Percentiles rank a stretch among this genome's conserved stretches.
Evolutionary conservation across 2,329 filamentous ascomycete species (phyloP).

Genomic region (Beauveria bassiana): DNA sequence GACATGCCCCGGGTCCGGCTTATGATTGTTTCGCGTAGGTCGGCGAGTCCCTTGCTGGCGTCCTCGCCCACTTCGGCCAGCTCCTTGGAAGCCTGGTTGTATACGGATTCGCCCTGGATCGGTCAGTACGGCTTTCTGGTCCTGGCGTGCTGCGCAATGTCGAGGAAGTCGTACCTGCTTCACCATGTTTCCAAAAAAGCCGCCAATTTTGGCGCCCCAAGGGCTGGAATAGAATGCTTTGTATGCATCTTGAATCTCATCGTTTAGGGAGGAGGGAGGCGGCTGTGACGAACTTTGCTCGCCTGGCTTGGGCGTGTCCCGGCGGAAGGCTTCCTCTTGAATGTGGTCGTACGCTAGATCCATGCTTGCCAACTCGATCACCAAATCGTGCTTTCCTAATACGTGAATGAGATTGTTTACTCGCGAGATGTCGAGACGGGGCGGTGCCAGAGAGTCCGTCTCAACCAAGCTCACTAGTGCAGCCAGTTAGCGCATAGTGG

Average conservation of each 20-base stretch:
- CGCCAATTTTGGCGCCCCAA: constrained; percentile 84
- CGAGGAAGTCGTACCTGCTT: constrained; percentile 60
- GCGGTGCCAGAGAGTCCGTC: background rate
- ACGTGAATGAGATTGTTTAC: background rate
- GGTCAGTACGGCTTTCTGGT: background rate
- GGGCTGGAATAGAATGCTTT: constrained; percentile 84
- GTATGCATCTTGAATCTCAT: constrained; percentile 91
- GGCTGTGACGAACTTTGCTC: constrained; percentile 32
- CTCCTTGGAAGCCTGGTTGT: constrained; percentile 82
- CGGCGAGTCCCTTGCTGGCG: constrained; percentile 72
- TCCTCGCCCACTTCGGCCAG: constrained; percentile 71
- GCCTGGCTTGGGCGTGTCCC: constrained; percentile 37
- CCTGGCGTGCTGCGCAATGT: background rate
- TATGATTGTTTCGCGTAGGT: constrained; percentile 58
- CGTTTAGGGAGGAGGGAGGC: constrained; percentile 59
- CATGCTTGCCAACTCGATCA: constrained; percentile 45
- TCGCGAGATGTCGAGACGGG: background rate
- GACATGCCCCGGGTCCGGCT: constrained; percentile 68
- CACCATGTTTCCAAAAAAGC: constrained; percentile 83
- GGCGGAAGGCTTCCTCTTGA: constrained; percentile 67
- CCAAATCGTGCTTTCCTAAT: background rate
- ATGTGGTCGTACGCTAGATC: constrained; percentile 98
- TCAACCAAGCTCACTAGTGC: background rate
- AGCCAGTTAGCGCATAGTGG: constrained; percentile 6
- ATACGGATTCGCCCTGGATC: constrained; percentile 64